Conservation (phyloP, 495 filamentous ascomycete genomes). For the Penicillium dipodomyicola region DNA sequence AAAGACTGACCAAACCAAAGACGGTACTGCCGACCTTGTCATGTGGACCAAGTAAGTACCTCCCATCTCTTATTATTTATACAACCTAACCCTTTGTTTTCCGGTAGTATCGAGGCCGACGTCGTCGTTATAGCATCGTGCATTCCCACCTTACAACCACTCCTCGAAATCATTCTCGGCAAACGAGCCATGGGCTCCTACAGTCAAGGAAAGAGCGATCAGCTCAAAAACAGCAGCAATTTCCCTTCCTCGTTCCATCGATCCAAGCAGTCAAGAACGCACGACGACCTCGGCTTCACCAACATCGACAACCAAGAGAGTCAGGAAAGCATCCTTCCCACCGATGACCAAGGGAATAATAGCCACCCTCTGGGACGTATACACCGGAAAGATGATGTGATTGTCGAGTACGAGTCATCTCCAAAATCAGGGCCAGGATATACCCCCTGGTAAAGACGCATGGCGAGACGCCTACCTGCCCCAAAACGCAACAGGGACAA, state of each 20-base stretch:
- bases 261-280: conserved; percentile 17
- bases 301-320: conserved; percentile 32
- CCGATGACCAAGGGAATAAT: conserved; percentile 5
- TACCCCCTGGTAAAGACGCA: not conserved
- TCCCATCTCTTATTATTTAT: not conserved
- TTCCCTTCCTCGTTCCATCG: conserved; percentile 16
- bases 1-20: conserved; percentile 17
- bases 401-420: conserved; percentile 27
- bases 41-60: conserved; percentile 38
- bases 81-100: not conserved
- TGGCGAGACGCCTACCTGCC: not conserved
- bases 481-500: not conserved
- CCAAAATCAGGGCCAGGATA: not conserved
- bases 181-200: conserved; percentile 30
- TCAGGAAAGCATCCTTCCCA: conserved; percentile 32
- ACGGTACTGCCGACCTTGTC: conserved; percentile 34
- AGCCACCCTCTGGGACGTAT: conserved; percentile 19
- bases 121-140: conserved; percentile 43
- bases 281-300: conserved; percentile 22
- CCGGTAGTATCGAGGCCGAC: conserved; percentile 39
- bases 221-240: conserved; percentile 20
- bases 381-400: conserved; percentile 33
- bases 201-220: conserved; percentile 24
- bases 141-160: conserved; percentile 42
- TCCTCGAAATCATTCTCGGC: conserved; percentile 39